phyloP scores from a whole-genome alignment of 805 yeast genomes.

The Lachancea cidri region DNA sequence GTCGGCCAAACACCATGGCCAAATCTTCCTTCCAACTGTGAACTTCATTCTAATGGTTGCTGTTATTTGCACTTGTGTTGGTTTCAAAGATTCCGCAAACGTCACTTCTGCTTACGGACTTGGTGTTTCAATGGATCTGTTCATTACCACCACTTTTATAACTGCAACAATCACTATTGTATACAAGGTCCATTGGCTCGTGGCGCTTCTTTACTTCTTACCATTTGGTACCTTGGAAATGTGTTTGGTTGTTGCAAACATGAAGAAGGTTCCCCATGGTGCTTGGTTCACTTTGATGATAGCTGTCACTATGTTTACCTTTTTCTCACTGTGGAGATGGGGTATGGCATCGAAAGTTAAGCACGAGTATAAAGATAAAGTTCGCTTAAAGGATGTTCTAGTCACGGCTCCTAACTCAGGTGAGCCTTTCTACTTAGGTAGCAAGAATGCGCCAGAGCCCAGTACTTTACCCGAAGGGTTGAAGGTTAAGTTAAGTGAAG shows the following conservation, averaged over 20 bases:
- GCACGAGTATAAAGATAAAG: constrained; percentile 34
- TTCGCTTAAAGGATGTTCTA: constrained; percentile 35
- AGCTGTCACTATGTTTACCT: constrained; percentile 25
- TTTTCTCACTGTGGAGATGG: constrained; percentile 47
- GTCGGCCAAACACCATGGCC: constrained; percentile 42
- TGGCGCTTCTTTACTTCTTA: constrained; percentile 34
- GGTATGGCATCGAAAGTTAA: constrained; percentile 37
- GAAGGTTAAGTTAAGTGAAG: too few species aligned
- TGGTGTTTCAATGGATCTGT: constrained; percentile 51
- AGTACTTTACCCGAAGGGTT: too few species aligned
- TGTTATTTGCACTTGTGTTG: constrained; percentile 46
- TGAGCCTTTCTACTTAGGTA: too few species aligned
- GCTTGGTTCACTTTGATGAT: constrained; percentile 57
- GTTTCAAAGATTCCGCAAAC: constrained; percentile 43
- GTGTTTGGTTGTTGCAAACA: constrained; percentile 42
- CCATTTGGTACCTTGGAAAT: constrained; percentile 25
- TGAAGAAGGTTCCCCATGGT: constrained; percentile 50
- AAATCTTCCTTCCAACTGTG: constrained; percentile 47
- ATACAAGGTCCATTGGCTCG: constrained; percentile 34
- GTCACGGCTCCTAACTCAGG: too few species aligned
- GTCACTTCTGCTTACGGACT: constrained; percentile 60
- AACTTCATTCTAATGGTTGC: constrained; percentile 49
- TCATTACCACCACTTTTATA: constrained; percentile 46
- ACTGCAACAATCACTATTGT: constrained; percentile 44
- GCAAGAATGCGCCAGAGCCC: too few species aligned